Base-by-base conservation (phyloP, 441 rosid species). In the Bocquillonia castaneifolia region DNA sequence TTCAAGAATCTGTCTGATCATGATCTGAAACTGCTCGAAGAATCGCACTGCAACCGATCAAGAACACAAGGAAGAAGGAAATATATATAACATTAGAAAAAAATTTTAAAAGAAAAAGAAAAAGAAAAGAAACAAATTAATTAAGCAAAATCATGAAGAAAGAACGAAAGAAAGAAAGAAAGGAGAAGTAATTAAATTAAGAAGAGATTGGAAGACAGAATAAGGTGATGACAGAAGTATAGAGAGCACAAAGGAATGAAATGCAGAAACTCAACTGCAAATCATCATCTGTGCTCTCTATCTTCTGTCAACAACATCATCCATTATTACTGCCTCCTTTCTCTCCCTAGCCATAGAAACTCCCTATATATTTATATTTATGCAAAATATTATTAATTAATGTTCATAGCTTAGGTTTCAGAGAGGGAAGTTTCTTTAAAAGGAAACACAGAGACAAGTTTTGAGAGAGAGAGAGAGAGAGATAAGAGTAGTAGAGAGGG, bases 201-300 rank as follows among this genome's bases (percentile, higher is more conserved):
- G 1, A 3, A 20, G 58, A 45, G 32, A 12, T 29, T 59, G 59
- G 52, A 78, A 65, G 69, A 71, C 64, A 22, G 75, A 70, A 57
- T 59, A 65, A 70, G 84, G 77, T 76, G 84, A 84, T 89, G 97
- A 86, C 96, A 91, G 96, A 91, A 89, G 93, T 73, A 83, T 85
- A 87, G 84, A 84, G 91, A 87, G 92, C 93, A 89, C 93, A 81
- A 83, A 91, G 84, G 91, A 87, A 73, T 65, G 85, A 84, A 69
- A 80, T 84, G 86, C 90, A 76, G 53, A 20, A 3, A 44, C 14
- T 57, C 55, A 45, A n/a, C 71, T 73, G 84, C 91, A 90, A 57
- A 76, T 73, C 84, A 84, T 84, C 94, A 80, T 88, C 85, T 76
- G 94, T 85, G 92, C 96, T 86, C 94, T 88, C 93, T 90, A 86